These are phyloP conservation scores for Heteromeles arbutifolia DNA, from an alignment of 306 rosid species.

Conservation along the genomic window DNA sequence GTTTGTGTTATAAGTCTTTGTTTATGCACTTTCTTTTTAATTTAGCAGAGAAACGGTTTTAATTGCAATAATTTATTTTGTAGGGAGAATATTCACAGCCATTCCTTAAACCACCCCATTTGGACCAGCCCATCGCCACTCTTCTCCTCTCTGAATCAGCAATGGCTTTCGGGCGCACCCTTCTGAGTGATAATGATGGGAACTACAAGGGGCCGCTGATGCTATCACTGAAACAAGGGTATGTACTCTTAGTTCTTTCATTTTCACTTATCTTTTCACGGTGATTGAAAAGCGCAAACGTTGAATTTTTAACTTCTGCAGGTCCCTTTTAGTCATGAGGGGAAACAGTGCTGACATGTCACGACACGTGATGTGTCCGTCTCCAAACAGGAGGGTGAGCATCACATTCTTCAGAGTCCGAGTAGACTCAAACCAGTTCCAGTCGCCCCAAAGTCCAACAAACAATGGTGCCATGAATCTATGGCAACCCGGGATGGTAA, in stretches of 20 bases:
- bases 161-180: conserved; percentile 90
- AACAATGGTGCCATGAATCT: conserved; percentile 43
- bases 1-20: conserved; percentile 14
- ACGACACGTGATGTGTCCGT: conserved; percentile 95
- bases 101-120: conserved; percentile 94
- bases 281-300: not conserved
- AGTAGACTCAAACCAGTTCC: conserved; percentile 62
- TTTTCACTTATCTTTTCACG: not conserved
- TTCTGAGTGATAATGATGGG: conserved; percentile 78
- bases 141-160: conserved; percentile 83
- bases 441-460: conserved; percentile 40
- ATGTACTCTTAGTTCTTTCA: conserved; percentile 25
- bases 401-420: conserved; percentile 74
- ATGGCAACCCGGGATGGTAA: conserved; percentile 67
- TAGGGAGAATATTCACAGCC: conserved; percentile 97
- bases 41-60: not conserved
- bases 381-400: conserved; percentile 68
- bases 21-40: not conserved
- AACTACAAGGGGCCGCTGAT: conserved; percentile 93
- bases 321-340: conserved; percentile 91
- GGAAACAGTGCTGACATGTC: conserved; percentile 98
- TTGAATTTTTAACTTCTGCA: conserved; percentile 21
- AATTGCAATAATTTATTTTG: conserved; percentile 11
- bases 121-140: conserved; percentile 93
- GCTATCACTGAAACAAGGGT: conserved; percentile 89